Conservation (phyloP, 495 filamentous ascomycete genomes). For the Aspergillus wentii region DNA sequence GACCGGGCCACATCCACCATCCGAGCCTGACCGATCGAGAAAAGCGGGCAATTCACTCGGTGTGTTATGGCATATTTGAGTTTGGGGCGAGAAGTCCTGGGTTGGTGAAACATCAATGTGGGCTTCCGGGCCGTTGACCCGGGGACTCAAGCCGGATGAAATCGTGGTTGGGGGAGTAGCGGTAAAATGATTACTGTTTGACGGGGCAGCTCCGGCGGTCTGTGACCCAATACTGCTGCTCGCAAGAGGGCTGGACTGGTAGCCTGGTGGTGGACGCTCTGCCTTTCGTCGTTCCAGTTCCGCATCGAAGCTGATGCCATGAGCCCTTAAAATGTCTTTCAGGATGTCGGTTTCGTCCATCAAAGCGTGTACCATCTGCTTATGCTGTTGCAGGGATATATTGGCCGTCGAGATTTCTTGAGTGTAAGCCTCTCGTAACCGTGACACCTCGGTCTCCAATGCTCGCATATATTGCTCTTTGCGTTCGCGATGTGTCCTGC, state of each 20-base stretch:
- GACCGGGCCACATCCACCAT: constrained; percentile 24
- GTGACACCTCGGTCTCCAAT: constrained; percentile 85
- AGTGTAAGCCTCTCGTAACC: constrained; percentile 49
- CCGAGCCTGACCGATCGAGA: constrained; percentile 26
- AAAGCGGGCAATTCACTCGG: constrained; percentile 25
- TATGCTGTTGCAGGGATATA: constrained; percentile 34
- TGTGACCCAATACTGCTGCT: constrained; percentile 35
- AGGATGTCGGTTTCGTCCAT: constrained; percentile 68
- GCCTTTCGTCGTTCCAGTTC: constrained; percentile 36
- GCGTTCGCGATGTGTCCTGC: constrained; percentile 88
- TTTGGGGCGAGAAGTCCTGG: constrained; percentile 25
- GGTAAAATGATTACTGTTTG: constrained; percentile 20
- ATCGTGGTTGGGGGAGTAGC: constrained; percentile 37
- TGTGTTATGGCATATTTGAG: constrained; percentile 24
- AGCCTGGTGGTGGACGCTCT: constrained; percentile 21
- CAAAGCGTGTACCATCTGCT: constrained; percentile 32
- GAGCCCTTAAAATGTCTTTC: constrained; percentile 64
- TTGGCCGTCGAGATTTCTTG: constrained; percentile 36
- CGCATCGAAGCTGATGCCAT: constrained; percentile 59
- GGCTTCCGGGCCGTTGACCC: constrained; percentile 26
- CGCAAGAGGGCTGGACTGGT: constrained; percentile 27
- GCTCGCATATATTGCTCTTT: constrained; percentile 94
- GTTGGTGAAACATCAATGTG: constrained; percentile 30
- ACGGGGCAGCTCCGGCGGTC: constrained; percentile 17
- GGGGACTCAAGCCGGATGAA: constrained; percentile 30